Base-by-base conservation (phyloP, 2,329 filamentous ascomycete genomes). In the Xylaria sp. region DNA sequence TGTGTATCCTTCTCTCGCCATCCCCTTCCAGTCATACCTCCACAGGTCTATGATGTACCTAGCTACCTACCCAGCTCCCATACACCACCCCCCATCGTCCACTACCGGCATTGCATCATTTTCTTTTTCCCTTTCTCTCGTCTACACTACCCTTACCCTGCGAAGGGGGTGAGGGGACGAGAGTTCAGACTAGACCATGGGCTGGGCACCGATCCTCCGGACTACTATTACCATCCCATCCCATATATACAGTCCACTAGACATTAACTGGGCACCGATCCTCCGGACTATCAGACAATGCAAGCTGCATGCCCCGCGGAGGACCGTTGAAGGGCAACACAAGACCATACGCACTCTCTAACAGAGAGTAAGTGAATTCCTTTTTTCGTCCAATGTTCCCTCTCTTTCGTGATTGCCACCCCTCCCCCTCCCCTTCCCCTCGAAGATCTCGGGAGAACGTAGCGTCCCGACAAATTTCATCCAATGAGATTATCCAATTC, bases 71-170 rank as follows among this genome's bases (percentile, higher is more conserved):
- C 13, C 15, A 54, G 41, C 18, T 46, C 15, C 51, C 28, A 18
- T 23, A 54, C 50, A 55, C 52, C 52, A 55, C 28, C 52, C 52
- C 20, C 28, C 28, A 55, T 15, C 28, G 37, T 8, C 52, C 15
- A 39, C 70, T 73, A 61, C 60, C 65, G 59, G 62, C 71, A 71
- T 54, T 18, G 63, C 68, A 62, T 44, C 44, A 23, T 46, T 54
- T 56, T 18, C 44, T 65, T 48, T 60, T 46, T 46, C 18, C 6
- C 18, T n/a, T 5, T 15, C 41, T 46, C 73, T 76, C 74, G 72
- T 74, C 72, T 46, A n/a, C 18, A 37, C 41, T 74, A 73, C 74
- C 74, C 74, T 76, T 74, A 75, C 72, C 72, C 73, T 76, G 75
- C 70, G 62, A 74, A 70, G 54, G 54, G 10, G 41, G 41, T 28